phyloP scores from a whole-genome alignment of 1,284 basidiomycete species.

The Phlebopus sp. region DNA sequence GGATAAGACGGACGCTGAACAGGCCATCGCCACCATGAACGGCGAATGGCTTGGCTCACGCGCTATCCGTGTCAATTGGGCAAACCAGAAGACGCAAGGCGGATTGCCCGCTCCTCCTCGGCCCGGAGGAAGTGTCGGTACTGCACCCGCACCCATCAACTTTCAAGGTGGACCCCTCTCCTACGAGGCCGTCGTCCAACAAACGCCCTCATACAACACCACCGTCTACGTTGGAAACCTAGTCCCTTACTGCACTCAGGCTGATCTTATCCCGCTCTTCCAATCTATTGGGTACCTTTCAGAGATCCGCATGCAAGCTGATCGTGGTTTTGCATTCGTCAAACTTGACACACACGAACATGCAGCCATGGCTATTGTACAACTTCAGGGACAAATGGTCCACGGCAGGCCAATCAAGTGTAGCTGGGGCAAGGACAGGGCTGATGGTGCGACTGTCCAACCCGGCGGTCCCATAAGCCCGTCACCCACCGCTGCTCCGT shows the following conservation, averaged over 20 bases:
- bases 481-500: conserved; percentile 62
- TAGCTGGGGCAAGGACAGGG: conserved; percentile 96
- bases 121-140: conserved; percentile 46
- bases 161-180: conserved; percentile 83
- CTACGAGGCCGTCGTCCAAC: conserved; percentile 85
- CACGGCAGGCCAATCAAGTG: conserved; percentile 96
- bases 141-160: conserved; percentile 79
- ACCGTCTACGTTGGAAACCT: conserved; percentile 99
- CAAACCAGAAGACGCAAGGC: conserved; percentile 95
- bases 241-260: conserved; percentile 92
- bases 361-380: conserved; percentile 95
- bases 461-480: conserved; percentile 58
- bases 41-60: conserved; percentile 98
- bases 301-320: conserved; percentile 97
- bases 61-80: conserved; percentile 99
- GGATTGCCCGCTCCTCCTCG: conserved; percentile 40
- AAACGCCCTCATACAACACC: conserved; percentile 88
- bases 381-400: conserved; percentile 91
- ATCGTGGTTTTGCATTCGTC: conserved; percentile 97
- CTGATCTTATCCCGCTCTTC: conserved; percentile 95
- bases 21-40: conserved; percentile 98
- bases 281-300: conserved; percentile 96
- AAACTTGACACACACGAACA: conserved; percentile 98
- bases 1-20: conserved; percentile 96
- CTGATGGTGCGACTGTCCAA: conserved; percentile 61